Base-by-base conservation (phyloP, 176 grass and related monocot genomes). In the Paspalum vaginatum region DNA sequence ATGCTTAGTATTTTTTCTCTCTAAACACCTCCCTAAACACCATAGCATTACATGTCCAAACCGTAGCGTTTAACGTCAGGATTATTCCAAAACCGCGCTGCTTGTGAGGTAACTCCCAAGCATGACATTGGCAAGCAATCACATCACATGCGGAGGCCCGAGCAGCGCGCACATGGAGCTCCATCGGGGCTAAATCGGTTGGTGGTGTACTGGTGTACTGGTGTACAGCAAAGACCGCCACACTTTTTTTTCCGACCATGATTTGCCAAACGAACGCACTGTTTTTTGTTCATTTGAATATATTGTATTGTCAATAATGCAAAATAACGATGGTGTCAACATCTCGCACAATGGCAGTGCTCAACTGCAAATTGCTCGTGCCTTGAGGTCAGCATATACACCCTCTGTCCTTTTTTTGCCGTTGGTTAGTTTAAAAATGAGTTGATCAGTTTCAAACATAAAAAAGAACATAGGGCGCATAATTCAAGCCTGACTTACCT, bases 111-210 rank as follows among this genome's bases (percentile, higher is more conserved):
- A n/a, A 65, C 38, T 68, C 20, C 20, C n/a, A 46, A 22, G 65
- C 63, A 43, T 42, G 9, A 38, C 9, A 43, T 12, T n/a, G 66
- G n/a, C 16, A 70, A 49, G 22, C 21, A 49, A 70, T 49, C 68
- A 70, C 68, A 70, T 49, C 68, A 70, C 68, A 70, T 32, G 45
- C 22, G n/a, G n/a, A 50, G 45, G 42, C 42, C 20, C 11, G 22
- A 21, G 46, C 65, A 25, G 65, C n/a, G n/a, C 42, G 42, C 65
- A 22, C 42, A 47, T 25, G 65, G 43, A 46, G 65, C 42, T 65
- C 14, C 44, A 70, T 50, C 45, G 15, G 4, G 15, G 24, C 13
- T 8, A 47, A 15, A 27, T 27, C 0, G 45, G 45, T 70, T 50
- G 68, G 45, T 50, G 43, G 13, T 5, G 45, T 49, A 44, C 68